These are phyloP conservation scores for Monilinia vaccinii-corymbosi DNA, from an alignment of 2,329 filamentous ascomycete genomes.

Conservation along the genomic window DNA sequence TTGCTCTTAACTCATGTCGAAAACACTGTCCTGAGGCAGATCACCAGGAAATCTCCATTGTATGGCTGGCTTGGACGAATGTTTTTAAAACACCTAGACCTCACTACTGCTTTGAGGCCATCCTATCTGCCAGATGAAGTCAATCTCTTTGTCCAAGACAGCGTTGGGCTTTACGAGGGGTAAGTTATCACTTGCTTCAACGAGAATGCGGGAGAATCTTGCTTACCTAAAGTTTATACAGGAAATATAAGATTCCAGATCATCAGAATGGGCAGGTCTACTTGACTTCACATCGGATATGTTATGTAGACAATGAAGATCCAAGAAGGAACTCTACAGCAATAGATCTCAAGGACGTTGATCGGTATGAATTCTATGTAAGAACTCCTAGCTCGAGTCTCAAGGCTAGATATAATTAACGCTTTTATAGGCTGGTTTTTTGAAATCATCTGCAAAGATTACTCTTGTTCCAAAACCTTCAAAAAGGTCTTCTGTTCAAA, in stretches of 20 bases:
- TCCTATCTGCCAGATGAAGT: slow-evolving; percentile 89
- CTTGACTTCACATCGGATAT: slow-evolving; percentile 87
- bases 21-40: not conserved
- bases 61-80: slow-evolving; percentile 62
- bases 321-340: slow-evolving; percentile 78
- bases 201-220: not conserved
- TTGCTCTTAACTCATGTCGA: not conserved
- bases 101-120: slow-evolving; percentile 92
- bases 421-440: slow-evolving; percentile 62
- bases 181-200: slow-evolving; percentile 38
- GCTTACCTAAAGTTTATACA: slow-evolving; percentile 30
- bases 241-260: slow-evolving; percentile 89
- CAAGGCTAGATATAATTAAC: slow-evolving; percentile 15
- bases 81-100: slow-evolving; percentile 92
- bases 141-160: slow-evolving; percentile 92
- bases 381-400: slow-evolving; percentile 17
- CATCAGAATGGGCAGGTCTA: slow-evolving; percentile 96
- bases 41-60: slow-evolving; percentile 8
- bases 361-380: slow-evolving; percentile 84
- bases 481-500: slow-evolving; percentile 54
- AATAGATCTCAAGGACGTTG: slow-evolving; percentile 82
- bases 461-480: slow-evolving; percentile 75
- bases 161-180: slow-evolving; percentile 96
- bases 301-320: slow-evolving; percentile 85
- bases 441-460: slow-evolving; percentile 92